These are phyloP conservation scores for Penicillium samsonianum DNA, from an alignment of 495 filamentous ascomycete species.

Conservation along the genomic window DNA sequence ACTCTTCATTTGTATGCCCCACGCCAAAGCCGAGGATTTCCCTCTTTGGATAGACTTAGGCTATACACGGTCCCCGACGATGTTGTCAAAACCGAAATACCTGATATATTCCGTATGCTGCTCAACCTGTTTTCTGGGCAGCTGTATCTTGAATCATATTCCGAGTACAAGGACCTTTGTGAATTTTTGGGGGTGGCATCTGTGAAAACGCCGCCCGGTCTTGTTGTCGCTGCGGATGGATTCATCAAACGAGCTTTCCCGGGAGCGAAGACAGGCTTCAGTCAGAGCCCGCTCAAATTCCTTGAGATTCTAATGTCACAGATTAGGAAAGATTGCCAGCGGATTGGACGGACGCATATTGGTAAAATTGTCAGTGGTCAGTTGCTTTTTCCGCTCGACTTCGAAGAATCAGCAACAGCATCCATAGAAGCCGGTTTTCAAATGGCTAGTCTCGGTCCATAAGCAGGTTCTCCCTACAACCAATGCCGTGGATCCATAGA, in stretches of 20 bases:
- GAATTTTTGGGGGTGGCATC: constrained; percentile 52
- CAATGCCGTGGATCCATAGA: too few relatives aligned
- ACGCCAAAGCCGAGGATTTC: constrained; percentile 44
- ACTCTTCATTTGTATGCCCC: constrained; percentile 61
- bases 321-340: constrained; percentile 52
- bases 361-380: constrained; percentile 51
- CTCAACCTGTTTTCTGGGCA: constrained; percentile 70
- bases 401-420: constrained; percentile 4
- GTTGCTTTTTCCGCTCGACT: constrained; percentile 32
- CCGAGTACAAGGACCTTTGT: constrained; percentile 57
- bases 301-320: too few relatives aligned
- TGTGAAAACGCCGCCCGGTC: constrained; percentile 42
- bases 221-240: too few relatives aligned
- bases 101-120: constrained; percentile 33
- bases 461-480: background rate
- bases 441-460: constrained; percentile 2
- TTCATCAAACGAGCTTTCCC: constrained; percentile 21
- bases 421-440: constrained; percentile 1
- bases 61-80: constrained; percentile 32
- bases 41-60: constrained; percentile 49
- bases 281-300: constrained; percentile 55
- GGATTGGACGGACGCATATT: constrained; percentile 55
- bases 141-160: constrained; percentile 57
- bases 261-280: constrained; percentile 33
- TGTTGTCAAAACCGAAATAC: constrained; percentile 3